A percentile compares a stretch with the other conserved stretches of the same genome.
These are phyloP conservation scores for Neopestalotiopsis sp. DNA, from an alignment of 2,329 filamentous ascomycete genomes.

Conservation along the genomic window DNA sequence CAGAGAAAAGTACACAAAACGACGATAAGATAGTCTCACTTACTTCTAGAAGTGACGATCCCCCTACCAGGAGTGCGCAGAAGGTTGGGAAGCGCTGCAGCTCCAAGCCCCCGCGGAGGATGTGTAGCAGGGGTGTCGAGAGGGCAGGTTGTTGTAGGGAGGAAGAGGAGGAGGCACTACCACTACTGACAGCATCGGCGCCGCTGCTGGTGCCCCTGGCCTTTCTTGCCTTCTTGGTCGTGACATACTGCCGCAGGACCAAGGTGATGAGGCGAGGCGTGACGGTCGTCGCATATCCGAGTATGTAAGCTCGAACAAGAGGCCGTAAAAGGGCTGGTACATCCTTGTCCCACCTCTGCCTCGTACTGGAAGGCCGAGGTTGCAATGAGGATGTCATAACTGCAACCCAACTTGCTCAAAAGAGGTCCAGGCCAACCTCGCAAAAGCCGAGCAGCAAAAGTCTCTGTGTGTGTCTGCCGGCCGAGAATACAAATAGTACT, in stretches of 20 bases:
- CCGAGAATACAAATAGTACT: background rate
- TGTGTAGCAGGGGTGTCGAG: slow-evolving; percentile 41
- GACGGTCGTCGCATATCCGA: slow-evolving; percentile 66
- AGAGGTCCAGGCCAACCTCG: background rate
- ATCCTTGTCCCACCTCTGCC: slow-evolving; percentile 33
- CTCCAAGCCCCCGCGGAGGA: slow-evolving; percentile 58
- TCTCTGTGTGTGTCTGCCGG: background rate
- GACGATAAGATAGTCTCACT: slow-evolving; percentile 27
- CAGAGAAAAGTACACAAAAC: background rate
- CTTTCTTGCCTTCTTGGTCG: slow-evolving; percentile 33
- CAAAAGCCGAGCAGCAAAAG: slow-evolving; percentile 6
- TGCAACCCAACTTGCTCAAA: slow-evolving; percentile 18
- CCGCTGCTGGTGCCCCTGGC: slow-evolving; percentile 28
- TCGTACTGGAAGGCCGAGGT: slow-evolving; percentile 26
- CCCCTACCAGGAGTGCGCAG: slow-evolving; percentile 65
- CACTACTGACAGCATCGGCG: slow-evolving; percentile 24
- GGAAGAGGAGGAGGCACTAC: slow-evolving; percentile 22
- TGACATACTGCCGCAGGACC: slow-evolving; percentile 55
- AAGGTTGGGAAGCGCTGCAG: slow-evolving; percentile 66
- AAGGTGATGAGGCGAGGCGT: slow-evolving; percentile 61
- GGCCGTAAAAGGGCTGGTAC: slow-evolving; percentile 60
- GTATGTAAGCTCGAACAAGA: slow-evolving; percentile 62
- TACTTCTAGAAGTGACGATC: slow-evolving; percentile 66
- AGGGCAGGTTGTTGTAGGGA: slow-evolving; percentile 26
- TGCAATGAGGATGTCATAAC: slow-evolving; percentile 33